Conservation (phyloP, 176 grass and related monocot species). For the Cenchrus americanus region DNA sequence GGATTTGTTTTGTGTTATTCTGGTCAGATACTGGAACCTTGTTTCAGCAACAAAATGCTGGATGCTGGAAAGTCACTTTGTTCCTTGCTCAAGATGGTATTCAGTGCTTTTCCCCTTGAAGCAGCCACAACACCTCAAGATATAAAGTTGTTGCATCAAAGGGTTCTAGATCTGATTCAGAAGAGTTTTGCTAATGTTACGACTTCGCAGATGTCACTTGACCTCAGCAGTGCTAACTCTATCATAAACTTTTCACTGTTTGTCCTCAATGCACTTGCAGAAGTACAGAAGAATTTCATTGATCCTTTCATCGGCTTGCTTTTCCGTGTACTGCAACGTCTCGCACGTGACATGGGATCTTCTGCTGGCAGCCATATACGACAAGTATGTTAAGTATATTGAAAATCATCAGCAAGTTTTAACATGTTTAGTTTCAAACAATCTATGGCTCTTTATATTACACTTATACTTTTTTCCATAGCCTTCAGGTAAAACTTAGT, state of each 20-base stretch:
- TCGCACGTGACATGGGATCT: conserved; percentile 94
- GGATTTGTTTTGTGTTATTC: conserved; percentile 27
- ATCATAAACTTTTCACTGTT: conserved; percentile 91
- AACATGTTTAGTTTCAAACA: conserved; percentile 7
- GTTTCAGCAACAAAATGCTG: conserved; percentile 91
- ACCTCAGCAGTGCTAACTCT: conserved; percentile 78
- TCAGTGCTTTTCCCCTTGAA: conserved; percentile 90
- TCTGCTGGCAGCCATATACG: conserved; percentile 64
- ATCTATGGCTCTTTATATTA: conserved; percentile 12
- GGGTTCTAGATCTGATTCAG: conserved; percentile 84
- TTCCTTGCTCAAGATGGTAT: conserved; percentile 96
- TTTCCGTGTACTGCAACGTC: conserved; percentile 88
- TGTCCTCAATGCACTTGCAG: conserved; percentile 78
- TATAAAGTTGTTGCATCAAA: conserved; percentile 83
- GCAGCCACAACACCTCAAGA: conserved; percentile 79
- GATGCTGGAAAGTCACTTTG: conserved; percentile 97
- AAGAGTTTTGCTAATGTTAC: conserved; percentile 85
- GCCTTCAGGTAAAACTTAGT: background rate
- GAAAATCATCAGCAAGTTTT: background rate
- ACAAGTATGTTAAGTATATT: conserved; percentile 63
- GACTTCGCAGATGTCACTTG: conserved; percentile 86
- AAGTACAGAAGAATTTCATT: conserved; percentile 94
- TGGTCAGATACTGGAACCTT: conserved; percentile 88
- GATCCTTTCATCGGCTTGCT: conserved; percentile 82
- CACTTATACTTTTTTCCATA: background rate